Evolutionary conservation across 1,284 basidiomycete genomes (phyloP).

Genomic region (Entoloma clypeatum): DNA sequence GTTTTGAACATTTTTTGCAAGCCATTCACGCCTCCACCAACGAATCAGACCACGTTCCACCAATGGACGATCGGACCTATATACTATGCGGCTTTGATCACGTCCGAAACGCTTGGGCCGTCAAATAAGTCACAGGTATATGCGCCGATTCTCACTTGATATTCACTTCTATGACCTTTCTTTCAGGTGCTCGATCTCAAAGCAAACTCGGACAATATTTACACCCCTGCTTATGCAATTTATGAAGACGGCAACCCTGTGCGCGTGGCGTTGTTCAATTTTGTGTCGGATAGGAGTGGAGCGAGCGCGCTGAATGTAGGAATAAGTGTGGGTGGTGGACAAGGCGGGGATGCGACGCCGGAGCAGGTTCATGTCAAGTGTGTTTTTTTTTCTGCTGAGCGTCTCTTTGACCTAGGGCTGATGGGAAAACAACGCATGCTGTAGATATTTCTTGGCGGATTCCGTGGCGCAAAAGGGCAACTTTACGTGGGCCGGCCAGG

Average conservation of each 20-base stretch:
- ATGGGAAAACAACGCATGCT: slow-evolving; percentile 9
- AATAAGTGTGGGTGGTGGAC: slow-evolving; percentile 40
- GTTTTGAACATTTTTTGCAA: background rate
- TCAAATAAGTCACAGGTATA: slow-evolving; percentile 57
- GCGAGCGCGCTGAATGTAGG: slow-evolving; percentile 45
- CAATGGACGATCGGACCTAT: slow-evolving; percentile 61
- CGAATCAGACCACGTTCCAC: slow-evolving; percentile 51
- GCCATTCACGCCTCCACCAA: slow-evolving; percentile 43
- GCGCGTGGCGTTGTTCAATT: slow-evolving; percentile 68
- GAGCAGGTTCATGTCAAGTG: slow-evolving; percentile 50
- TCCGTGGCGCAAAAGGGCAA: slow-evolving; percentile 60
- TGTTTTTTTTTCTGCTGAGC: slow-evolving; percentile 16
- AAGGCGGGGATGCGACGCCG: no score
- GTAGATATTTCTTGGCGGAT: slow-evolving; percentile 43
- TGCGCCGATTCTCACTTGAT: no score
- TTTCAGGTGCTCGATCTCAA: slow-evolving; percentile 61
- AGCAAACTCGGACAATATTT: slow-evolving; percentile 44
- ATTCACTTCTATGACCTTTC: no score
- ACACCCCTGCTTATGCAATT: slow-evolving; percentile 68
- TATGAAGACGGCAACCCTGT: slow-evolving; percentile 59
- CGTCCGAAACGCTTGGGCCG: slow-evolving; percentile 64
- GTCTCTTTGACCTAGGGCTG: background rate
- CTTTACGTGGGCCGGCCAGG: slow-evolving; percentile 68
- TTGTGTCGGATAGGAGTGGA: slow-evolving; percentile 49
- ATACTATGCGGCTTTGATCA: slow-evolving; percentile 63